Evolutionary conservation across 2,329 filamentous ascomycete species (phyloP), one percentile per base, ranked within the genome.

Genomic region (Colletotrichum tabaci): DNA sequence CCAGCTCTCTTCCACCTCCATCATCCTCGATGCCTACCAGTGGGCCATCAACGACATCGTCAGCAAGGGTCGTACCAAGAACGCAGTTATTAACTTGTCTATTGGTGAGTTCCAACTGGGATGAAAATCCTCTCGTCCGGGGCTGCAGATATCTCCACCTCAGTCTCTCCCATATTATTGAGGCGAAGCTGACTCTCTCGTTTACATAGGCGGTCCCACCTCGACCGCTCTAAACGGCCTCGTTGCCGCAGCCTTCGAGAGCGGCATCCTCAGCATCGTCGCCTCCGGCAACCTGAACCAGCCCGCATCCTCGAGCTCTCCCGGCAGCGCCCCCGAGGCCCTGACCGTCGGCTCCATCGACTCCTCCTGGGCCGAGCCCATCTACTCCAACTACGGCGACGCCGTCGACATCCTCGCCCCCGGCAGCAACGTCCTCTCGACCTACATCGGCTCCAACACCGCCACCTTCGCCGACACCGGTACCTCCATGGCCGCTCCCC

Each of bases 401-500:
- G 40, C 75, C 15, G 81, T 89, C 56, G 86, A 89, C 73, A 77
- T 89, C 69, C 86, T 86, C 61, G 87, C 87, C 0, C 85, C 87
- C 1, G 87, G 87, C 12, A 80, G 82, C 2, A 73, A 75, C 50
- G 78, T 89, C 53, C 76, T 84, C 15, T 87, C 84, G 8, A 30
- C 30, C 30, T 30, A 30, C 30, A 30, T 30, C 30, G 30, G 58
- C 13, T 66, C 44, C n/a, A 35, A 60, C 9, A 53, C 55, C 77
- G 88, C 2, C 88, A 53, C 50, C 26, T 46, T 46, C 7, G 30
- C 55, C 10, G 21, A 46, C 38, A 66, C 84, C 10, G 90, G 90
- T 42, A 92, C 90, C 4, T 89, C 86, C 26, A 91, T 91, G 89
- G 87, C 90, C 2, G 82, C 85, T 4, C 89, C 90, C 0, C 89